Percentiles rank a stretch among this genome's conserved stretches.
Evolutionary conservation across 202 grass and related monocot genomes (phyloP).

Genomic region (Setaria italica): DNA sequence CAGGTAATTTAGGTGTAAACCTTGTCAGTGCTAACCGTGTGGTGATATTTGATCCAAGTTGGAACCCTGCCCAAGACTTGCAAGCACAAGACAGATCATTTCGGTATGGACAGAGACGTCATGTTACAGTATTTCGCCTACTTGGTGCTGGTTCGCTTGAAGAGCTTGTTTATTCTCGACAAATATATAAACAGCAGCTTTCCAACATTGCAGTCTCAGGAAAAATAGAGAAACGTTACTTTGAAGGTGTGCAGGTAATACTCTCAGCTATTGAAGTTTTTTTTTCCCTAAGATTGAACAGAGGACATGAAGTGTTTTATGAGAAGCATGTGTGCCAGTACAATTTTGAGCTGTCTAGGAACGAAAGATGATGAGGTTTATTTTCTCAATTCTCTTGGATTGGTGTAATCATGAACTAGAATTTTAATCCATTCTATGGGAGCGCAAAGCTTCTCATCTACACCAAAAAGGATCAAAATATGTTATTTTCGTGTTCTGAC

Average conservation of each 20-base stretch:
- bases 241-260: conserved; percentile 95
- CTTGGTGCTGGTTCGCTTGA: conserved; percentile 95
- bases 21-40: conserved; percentile 96
- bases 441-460: background rate
- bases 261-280: conserved; percentile 14
- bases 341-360: conserved; percentile 26
- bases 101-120: conserved; percentile 86
- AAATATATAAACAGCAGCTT: conserved; percentile 97
- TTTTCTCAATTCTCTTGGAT: conserved; percentile 25
- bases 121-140: conserved; percentile 91
- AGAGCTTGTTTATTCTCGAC: conserved; percentile 93
- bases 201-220: conserved; percentile 98
- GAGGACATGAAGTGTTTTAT: conserved; percentile 31
- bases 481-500: conserved; percentile 19
- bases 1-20: conserved; percentile 93
- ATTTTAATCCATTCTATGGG: background rate
- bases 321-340: conserved; percentile 23
- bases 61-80: conserved; percentile 98
- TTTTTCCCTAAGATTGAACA: conserved; percentile 20
- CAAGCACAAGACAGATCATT: conserved; percentile 98
- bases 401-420: conserved; percentile 17
- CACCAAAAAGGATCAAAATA: conserved; percentile 36
- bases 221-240: conserved; percentile 93
- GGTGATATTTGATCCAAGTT: conserved; percentile 98
- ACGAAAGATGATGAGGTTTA: conserved; percentile 23